phyloP scores from a whole-genome alignment of 169 alveolate genomes.

The Cryptosporidium andersoni region DNA sequence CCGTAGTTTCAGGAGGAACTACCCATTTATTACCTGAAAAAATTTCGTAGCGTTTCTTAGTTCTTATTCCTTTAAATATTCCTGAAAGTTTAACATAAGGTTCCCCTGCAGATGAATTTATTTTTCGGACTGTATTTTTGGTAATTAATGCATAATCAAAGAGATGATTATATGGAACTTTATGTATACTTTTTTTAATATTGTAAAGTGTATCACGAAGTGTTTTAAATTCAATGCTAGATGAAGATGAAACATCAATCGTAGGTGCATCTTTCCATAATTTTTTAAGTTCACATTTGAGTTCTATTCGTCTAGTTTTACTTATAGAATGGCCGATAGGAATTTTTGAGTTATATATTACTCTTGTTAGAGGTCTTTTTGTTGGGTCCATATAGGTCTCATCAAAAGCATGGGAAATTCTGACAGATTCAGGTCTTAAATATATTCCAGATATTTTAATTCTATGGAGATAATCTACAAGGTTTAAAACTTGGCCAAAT shows the following conservation, averaged over 20 bases:
- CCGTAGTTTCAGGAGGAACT: slow-evolving; percentile 29
- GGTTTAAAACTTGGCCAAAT: slow-evolving; percentile 31
- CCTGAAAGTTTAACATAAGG: neutral
- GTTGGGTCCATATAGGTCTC: slow-evolving; percentile 40
- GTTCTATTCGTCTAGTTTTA: slow-evolving; percentile 8
- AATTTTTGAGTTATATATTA: neutral
- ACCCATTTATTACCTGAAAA: slow-evolving; percentile 57
- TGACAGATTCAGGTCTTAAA: slow-evolving; percentile 51
- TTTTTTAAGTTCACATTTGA: slow-evolving; percentile 19
- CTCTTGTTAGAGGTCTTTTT: slow-evolving; percentile 10
- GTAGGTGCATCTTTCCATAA: slow-evolving; percentile 15
- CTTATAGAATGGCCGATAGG: neutral
- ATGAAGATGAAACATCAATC: slow-evolving; percentile 4
- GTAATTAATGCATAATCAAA: no score
- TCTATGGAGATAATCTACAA: slow-evolving; percentile 14
- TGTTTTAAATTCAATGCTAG: neutral
- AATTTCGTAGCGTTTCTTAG: neutral
- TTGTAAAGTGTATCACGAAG: slow-evolving; percentile 11
- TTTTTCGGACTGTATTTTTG: no score
- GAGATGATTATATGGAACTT: no score
- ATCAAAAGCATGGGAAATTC: slow-evolving; percentile 53
- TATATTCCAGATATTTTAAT: slow-evolving; percentile 34
- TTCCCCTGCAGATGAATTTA: no score
- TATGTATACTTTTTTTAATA: neutral
- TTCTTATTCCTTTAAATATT: neutral